phyloP scores from a whole-genome alignment of 2,329 filamentous ascomycete species.

The Chaetomiaceae sp. region DNA sequence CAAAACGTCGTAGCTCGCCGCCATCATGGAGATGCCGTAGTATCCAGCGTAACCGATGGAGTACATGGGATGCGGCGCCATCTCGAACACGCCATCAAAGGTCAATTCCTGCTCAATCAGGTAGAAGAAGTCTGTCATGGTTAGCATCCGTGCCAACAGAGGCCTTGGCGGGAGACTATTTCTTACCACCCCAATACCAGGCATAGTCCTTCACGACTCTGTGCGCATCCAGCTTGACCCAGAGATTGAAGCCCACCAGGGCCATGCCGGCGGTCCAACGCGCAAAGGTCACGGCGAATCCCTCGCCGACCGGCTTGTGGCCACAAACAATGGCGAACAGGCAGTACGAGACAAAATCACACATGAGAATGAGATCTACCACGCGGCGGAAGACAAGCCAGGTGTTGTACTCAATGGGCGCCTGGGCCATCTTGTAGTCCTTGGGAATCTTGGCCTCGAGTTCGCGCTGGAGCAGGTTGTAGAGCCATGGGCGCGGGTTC shows the following conservation, averaged over 20 bases:
- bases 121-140: constrained; percentile 83
- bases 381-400: constrained; percentile 95
- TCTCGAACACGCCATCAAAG: constrained; percentile 98
- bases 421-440: constrained; percentile 90
- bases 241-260: constrained; percentile 89
- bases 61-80: constrained; percentile 99
- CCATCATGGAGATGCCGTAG: constrained; percentile 97
- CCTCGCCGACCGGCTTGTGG: constrained; percentile 69
- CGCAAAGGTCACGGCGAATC: constrained; percentile 59
- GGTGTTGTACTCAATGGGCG: constrained; percentile 97
- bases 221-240: constrained; percentile 97
- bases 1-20: constrained; percentile 93
- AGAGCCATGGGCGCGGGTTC: constrained; percentile 78
- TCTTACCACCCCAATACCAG: constrained; percentile 83
- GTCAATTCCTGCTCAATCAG: constrained; percentile 96
- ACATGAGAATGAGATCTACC: constrained; percentile 97
- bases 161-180: background rate
- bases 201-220: constrained; percentile 98
- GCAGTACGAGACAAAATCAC: constrained; percentile 95
- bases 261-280: constrained; percentile 76
- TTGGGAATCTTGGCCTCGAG: constrained; percentile 90
- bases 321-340: constrained; percentile 90
- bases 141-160: constrained; percentile 6
- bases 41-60: constrained; percentile 97
- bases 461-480: constrained; percentile 79